Base-by-base conservation (phyloP, 2,329 filamentous ascomycete species). In the Penicillium decumbens region DNA sequence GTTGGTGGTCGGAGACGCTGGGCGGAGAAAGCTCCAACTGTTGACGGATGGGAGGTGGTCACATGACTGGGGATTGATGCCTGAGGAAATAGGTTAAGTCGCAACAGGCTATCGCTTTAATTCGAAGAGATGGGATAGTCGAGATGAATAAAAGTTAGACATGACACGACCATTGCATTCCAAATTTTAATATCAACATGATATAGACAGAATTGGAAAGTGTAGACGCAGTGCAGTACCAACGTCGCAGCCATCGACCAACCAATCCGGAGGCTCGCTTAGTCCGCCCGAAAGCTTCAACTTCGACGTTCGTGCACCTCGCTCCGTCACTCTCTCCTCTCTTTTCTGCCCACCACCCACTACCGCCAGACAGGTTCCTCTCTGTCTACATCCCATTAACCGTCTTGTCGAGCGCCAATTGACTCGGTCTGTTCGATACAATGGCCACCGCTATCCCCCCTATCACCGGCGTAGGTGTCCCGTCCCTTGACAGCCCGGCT, bases 391-490 rank as follows among this genome's bases (percentile, higher is more conserved):
- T 48, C 47, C 20, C 15, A 39, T 20, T 12, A 13, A 47, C 33
- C 27, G 33, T 43, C 40, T 35, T 23, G 20, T 47, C 30, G 46
- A 49, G 41, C 41, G 46, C 58, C 45, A 44, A 53, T 49, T 56
- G 49, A 51, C 55, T 35, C 32, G 39, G 49, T 56, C 38, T 41
- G 57, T 51, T 41, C 41, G 41, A 53, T 65, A 66, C 64, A 65
- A 75, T 75, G 72, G 65, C 71, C 56, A 49, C 65, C 53, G 63
- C 67, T 57, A 64, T 75, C 56, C 65, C 70, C 64, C 73, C 73
- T 50, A 75, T 76, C 58, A 73, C 71, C 62, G 73, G 73, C 66
- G 73, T 76, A 73, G 46, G 73, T 72, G 46, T 45, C 49, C 53
- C 56, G 47, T 59, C 51, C 46, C 47, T 51, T 48, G 7, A 45